Evolutionary conservation across 2,329 filamentous ascomycete genomes (phyloP), one percentile per base, ranked within the genome.

Genomic region (Phaeosphaeriaceae sp.): DNA sequence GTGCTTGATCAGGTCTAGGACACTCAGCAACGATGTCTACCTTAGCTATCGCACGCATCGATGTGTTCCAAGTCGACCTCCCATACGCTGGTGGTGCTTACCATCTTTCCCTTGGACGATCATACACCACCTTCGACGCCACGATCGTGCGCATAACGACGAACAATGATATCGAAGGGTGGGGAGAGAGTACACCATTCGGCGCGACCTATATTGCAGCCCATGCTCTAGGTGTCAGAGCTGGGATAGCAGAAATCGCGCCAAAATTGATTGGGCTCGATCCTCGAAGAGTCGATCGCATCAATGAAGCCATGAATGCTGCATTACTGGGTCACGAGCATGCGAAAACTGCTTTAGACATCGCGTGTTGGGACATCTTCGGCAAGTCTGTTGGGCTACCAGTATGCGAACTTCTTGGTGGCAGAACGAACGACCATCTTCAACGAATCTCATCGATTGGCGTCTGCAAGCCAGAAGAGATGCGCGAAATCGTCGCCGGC

Each of bases 231-330:
- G 70, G 69, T 5, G 63, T 70, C 7, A 56, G 70, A 35, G 64
- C 70, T 5, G 70, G 58, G 3, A 70, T 72, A 24, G 63, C 64
- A n/a, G 60, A 65, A 35, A 68, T 72, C 11, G 71, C 70, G 10
- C 66, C 69, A 0, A 58, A 54, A 3, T 49, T 64, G 10, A 64
- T 74, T 47, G 68, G 68, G 7, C 62, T 72, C 0, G 69, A 72
- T 50, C 70, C 67, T 1, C 67, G 68, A 47, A 47, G 55, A 8
- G 63, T 72, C 2, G 71, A 73, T 48, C 67, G 70, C 19, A 68
- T 73, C 48, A 72, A 73, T 51, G 70, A 73, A 17, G 62, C 63
- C 40, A 73, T 73, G 70, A 64, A 72, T 50, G 46, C 54, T 8
- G 67, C 66, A 1, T 55, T 74, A 2, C 10, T 63, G 1, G 68